Conservation (phyloP, 2,329 filamentous ascomycete species). For the Colletotrichum cereale region DNA sequence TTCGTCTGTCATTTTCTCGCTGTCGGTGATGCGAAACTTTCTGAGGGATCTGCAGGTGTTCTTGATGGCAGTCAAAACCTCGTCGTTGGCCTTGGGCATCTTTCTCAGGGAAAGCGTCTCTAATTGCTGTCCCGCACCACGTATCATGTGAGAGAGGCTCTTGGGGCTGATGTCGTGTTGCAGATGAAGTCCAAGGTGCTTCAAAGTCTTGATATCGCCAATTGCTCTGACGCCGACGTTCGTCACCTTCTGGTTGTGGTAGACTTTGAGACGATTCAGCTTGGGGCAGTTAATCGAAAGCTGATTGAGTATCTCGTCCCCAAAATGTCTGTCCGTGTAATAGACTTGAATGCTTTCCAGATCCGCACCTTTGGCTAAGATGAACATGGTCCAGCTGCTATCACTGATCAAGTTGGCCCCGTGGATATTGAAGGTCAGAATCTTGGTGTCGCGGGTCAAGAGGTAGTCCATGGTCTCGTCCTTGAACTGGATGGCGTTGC, state of each 20-base stretch:
- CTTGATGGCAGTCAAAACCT: constrained; percentile 78
- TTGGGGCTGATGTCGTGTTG: constrained; percentile 67
- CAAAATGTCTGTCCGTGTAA: constrained; percentile 85
- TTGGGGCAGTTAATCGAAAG: constrained; percentile 75
- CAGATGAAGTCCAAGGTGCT: constrained; percentile 82
- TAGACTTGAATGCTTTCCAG: constrained; percentile 82
- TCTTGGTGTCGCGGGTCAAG: constrained; percentile 74
- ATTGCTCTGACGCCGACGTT: constrained; percentile 75
- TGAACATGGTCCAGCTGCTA: constrained; percentile 78
- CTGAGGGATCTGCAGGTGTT: constrained; percentile 73
- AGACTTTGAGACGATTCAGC: constrained; percentile 82
- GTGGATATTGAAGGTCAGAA: constrained; percentile 83
- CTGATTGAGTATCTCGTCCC: constrained; percentile 74
- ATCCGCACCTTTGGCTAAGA: constrained; percentile 72
- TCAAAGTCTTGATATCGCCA: constrained; percentile 70
- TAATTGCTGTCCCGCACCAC: constrained; percentile 73
- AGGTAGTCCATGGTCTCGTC: constrained; percentile 86
- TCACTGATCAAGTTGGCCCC: constrained; percentile 87
- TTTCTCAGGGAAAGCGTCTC: constrained; percentile 82
- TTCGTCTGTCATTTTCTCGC: constrained; percentile 79
- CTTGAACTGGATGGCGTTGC: constrained; percentile 93
- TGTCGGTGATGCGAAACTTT: constrained; percentile 87
- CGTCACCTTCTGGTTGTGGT: constrained; percentile 81
- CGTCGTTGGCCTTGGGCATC: constrained; percentile 75
- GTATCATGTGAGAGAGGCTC: constrained; percentile 71